Evolutionary conservation across 495 filamentous ascomycete species (phyloP).

Genomic region (Podospora pseudoanserina): DNA sequence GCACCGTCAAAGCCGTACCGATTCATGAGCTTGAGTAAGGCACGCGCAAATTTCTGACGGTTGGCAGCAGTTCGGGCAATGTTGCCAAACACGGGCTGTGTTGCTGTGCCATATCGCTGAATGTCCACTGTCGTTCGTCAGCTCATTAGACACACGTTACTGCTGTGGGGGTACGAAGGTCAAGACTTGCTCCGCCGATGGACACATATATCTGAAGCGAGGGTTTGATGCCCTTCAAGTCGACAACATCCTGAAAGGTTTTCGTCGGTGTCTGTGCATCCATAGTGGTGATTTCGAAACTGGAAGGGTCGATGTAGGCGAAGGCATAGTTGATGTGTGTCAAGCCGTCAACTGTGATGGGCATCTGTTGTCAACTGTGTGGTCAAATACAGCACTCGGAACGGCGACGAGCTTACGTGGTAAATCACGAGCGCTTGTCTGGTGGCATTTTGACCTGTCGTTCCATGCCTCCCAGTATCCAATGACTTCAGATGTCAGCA

Average conservation of each 20-base stretch:
- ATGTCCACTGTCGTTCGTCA: not conserved
- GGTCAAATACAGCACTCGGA: too few relatives aligned
- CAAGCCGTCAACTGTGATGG: not conserved
- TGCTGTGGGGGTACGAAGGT: too few relatives aligned
- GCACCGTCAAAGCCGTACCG: constrained; percentile 39
- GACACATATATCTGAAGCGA: not conserved
- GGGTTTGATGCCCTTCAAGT: not conserved
- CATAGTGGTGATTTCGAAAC: constrained; percentile 1
- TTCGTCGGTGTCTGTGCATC: not conserved
- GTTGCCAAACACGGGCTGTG: constrained; percentile 19
- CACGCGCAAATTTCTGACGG: constrained; percentile 23
- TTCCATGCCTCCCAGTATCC: constrained; percentile 2
- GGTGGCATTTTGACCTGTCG: not conserved
- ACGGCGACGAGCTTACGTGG: not conserved
- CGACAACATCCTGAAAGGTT: not conserved
- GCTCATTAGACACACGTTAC: too few relatives aligned
- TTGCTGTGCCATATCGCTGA: constrained; percentile 12
- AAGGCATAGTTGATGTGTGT: constrained; percentile 5
- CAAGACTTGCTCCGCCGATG: not conserved
- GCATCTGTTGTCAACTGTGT: too few relatives aligned
- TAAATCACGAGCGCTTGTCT: not conserved
- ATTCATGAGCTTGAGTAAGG: constrained; percentile 13
- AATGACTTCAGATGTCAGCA: not conserved
- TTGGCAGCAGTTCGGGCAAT: constrained; percentile 22
- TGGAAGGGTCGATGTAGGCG: not conserved